These are phyloP conservation scores for Auriscalpium orientale DNA, from an alignment of 768 basidiomycete species.

Conservation along the genomic window DNA sequence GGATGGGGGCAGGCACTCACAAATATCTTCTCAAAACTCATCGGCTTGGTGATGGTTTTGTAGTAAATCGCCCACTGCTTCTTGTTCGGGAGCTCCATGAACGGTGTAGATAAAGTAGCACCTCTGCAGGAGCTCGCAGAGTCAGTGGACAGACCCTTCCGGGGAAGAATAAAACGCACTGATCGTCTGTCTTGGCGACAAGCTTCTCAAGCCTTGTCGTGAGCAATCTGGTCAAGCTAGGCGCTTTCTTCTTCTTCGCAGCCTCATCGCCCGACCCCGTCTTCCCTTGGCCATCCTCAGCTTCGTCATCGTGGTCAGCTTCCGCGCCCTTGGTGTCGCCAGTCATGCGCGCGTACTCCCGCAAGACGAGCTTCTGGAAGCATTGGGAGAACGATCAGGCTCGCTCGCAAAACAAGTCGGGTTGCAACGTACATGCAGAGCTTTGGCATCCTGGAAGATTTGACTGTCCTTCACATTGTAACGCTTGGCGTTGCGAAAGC, in stretches of 20 bases:
- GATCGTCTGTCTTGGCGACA: conserved; percentile 61
- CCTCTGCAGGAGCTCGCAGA: conserved; percentile 37
- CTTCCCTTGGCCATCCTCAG: conserved; percentile 33
- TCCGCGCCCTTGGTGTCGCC: conserved; percentile 35
- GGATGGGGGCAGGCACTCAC: conserved; percentile 36
- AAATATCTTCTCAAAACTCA: conserved; percentile 69
- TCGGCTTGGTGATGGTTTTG: conserved; percentile 68
- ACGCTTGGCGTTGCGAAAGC: conserved; percentile 74
- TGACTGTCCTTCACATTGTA: conserved; percentile 76
- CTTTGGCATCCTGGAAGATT: conserved; percentile 80
- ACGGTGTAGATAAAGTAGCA: conserved; percentile 59
- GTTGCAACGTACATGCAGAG: conserved; percentile 53
- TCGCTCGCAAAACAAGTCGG: background rate
- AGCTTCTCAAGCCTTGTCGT: conserved; percentile 67
- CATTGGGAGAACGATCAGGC: background rate
- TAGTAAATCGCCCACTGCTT: conserved; percentile 79
- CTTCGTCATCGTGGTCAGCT: conserved; percentile 27
- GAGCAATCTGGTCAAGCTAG: conserved; percentile 59
- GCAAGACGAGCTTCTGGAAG: conserved; percentile 38
- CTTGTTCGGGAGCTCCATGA: conserved; percentile 78
- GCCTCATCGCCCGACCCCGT: conserved; percentile 38
- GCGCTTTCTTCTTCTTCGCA: conserved; percentile 46
- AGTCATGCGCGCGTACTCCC: conserved; percentile 39
- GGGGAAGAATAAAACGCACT: conserved; percentile 36
- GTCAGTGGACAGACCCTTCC: conserved; percentile 1